phyloP scores from a whole-genome alignment of 2,329 filamentous ascomycete genomes.

The Tolypocladium album region DNA sequence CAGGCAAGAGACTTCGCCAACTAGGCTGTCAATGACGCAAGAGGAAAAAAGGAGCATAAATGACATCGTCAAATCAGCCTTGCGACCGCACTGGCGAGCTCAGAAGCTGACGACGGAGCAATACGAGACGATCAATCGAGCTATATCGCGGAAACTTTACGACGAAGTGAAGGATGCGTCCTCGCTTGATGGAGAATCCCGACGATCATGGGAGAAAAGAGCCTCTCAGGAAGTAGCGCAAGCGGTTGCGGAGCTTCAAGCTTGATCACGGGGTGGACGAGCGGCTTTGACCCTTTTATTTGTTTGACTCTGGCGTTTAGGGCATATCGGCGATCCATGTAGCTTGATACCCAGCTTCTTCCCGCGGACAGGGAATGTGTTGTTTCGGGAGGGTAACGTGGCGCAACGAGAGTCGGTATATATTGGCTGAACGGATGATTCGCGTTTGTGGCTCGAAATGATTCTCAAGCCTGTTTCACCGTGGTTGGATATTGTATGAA shows the following conservation, averaged over 20 bases:
- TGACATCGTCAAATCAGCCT: conserved; percentile 70
- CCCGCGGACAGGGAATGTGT: conserved; percentile 14
- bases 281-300: conserved; percentile 9
- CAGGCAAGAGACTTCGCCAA: conserved; percentile 58
- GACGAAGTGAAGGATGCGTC: conserved; percentile 48
- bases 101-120: conserved; percentile 76
- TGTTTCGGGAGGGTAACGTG: conserved; percentile 6
- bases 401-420: conserved; percentile 6
- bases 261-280: conserved; percentile 23
- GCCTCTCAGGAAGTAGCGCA: conserved; percentile 69
- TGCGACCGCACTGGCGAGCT: conserved; percentile 75
- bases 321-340: conserved; percentile 15
- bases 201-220: conserved; percentile 62
- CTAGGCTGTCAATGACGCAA: conserved; percentile 55
- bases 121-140: conserved; percentile 85
- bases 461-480: conserved; percentile 2
- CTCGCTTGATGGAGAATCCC: conserved; percentile 53
- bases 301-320: conserved; percentile 19
- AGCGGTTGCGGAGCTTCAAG: conserved; percentile 51
- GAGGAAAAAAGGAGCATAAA: conserved; percentile 83
- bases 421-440: conserved; percentile 5
- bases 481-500: conserved; percentile 7
- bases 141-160: conserved; percentile 81
- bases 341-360: conserved; percentile 23
- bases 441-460: conserved; percentile 3